Evolutionary conservation across 495 filamentous ascomycete genomes (phyloP), one percentile per base, ranked within the genome.

Genomic region (Chaetomium fimeti): DNA sequence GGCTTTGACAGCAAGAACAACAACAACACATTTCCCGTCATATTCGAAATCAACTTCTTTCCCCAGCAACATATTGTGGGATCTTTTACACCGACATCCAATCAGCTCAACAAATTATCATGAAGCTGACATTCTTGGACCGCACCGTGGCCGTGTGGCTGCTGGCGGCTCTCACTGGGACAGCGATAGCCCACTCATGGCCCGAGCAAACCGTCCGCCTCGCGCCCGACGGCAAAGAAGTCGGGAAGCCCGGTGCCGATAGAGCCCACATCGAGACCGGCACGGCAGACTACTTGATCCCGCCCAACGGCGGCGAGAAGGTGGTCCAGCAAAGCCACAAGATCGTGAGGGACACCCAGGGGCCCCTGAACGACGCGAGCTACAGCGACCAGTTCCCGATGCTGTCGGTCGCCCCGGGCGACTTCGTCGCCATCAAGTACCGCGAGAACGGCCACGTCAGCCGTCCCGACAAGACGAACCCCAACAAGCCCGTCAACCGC

Each of bases 401-500:
- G 66, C 82, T 95, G 15, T 73, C 85, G 62, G 90, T 88, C 25
- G 78, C 81, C 24, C 80, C 89, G 9, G 89, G 91, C 38, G 83
- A 85, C 62, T 82, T 83, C 47, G 80, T 95, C 57, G 89, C 92
- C 24, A 75, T 96, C 59, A 80, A 83, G 22, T 94, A 91, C 75
- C 80, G 84, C 56, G 93, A 97, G 68, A 97, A 97, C 70, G 93
- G 93, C 18, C 93, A 97, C 75, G 89, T 94, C 61, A 90, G 87
- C 1, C 77, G 87, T 0, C 85, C 88, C 7, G 70, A 80, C 42
- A n/a, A 15, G 16, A 18, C 58, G 29, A 82, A 82, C 52, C 82
- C 71, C 0, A 80, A 81, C 16, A 90, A 91, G 72, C 90, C 90
- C 0, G 56, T 79, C 62, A 88, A 89, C 47, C 83, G 86, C 22